phyloP scores from a whole-genome alignment of 73 alveolate species.

The Tetrahymena elliotti region DNA sequence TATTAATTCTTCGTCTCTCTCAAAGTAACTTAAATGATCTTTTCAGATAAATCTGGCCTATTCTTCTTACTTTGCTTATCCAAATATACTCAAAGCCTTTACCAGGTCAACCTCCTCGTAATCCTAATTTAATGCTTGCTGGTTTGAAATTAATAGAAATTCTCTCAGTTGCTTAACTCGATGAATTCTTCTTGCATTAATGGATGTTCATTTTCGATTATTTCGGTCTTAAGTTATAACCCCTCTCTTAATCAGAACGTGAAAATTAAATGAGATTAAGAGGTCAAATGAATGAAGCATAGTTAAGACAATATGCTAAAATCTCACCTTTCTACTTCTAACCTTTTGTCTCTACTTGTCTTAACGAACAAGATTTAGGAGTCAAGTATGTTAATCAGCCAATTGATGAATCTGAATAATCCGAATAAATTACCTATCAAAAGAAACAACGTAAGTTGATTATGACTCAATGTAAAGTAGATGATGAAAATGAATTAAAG shows the following conservation, averaged over 20 bases:
- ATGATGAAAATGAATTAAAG: slow-evolving; percentile 9
- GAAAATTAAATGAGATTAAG: not conserved
- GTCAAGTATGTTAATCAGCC: slow-evolving; percentile 8
- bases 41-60: slow-evolving; percentile 43
- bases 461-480: slow-evolving; percentile 25
- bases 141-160: slow-evolving; percentile 32
- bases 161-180: slow-evolving; percentile 19
- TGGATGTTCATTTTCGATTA: slow-evolving; percentile 40
- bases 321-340: slow-evolving; percentile 26
- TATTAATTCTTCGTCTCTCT: slow-evolving; percentile 24
- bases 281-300: not conserved
- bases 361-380: not conserved
- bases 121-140: slow-evolving; percentile 20
- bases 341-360: slow-evolving; percentile 24
- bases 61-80: slow-evolving; percentile 14
- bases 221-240: slow-evolving; percentile 11
- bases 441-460: slow-evolving; percentile 6
- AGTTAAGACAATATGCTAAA: not conserved
- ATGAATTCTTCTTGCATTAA: slow-evolving; percentile 33
- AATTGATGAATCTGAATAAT: not conserved
- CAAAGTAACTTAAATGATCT: slow-evolving; percentile 25
- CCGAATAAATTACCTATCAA: not conserved
- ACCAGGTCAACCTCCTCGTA: slow-evolving; percentile 6
- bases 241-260: not conserved
- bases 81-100: slow-evolving; percentile 6